Base-by-base conservation (phyloP, 176 grass and related monocot species). In the Bolboschoenus planiculmis region DNA sequence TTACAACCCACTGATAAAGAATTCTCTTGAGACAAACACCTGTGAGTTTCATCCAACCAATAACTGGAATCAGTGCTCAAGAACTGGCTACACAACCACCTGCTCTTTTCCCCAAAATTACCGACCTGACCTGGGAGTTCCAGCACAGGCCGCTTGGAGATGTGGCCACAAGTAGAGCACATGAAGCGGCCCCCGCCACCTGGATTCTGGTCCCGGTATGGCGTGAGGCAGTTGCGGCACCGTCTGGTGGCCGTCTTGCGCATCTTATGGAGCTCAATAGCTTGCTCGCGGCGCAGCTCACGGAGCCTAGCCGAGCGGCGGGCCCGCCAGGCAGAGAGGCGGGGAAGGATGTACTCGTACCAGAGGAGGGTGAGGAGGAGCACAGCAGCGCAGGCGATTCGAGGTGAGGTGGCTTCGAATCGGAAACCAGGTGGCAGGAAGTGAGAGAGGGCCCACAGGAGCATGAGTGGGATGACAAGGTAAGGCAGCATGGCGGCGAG, bases 281-380 rank as follows among this genome's bases (percentile, higher is more conserved):
- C 95, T 27, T 87, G 89, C 21, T 89, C 86, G 18, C 88, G 88
- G 80, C 89, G 90, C 73, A 86, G 81, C 85, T 98, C 92, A 5
- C 92, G 88, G 29, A 98, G 88, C 13, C 95, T 82, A 7, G 95
- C 95, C 0, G 95, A 95, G 70, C 95, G 87, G 31, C 92, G 89
- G 14, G 81, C 72, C 8, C 95, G 92, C 95, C 95, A 98, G 62
- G 84, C 85, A 9, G 92, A 91, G 51, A 98, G 82, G 70, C 85
- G 87, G 0, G 96, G 92, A 70, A 98, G 87, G 51, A 98, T 85
- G 86, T 95, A 90, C 87, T 98, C 96, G 33, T 98, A 98, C 96
- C 96, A 98, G 79, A 98, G 92, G 65, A 98, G 92, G 78, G 96
- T 98, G 81, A 95, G 87, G 35, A 98, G 87, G 56, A 98, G 96